These are phyloP conservation scores for Neurospora sublineolata DNA, from an alignment of 495 filamentous ascomycete species.

Conservation along the genomic window DNA sequence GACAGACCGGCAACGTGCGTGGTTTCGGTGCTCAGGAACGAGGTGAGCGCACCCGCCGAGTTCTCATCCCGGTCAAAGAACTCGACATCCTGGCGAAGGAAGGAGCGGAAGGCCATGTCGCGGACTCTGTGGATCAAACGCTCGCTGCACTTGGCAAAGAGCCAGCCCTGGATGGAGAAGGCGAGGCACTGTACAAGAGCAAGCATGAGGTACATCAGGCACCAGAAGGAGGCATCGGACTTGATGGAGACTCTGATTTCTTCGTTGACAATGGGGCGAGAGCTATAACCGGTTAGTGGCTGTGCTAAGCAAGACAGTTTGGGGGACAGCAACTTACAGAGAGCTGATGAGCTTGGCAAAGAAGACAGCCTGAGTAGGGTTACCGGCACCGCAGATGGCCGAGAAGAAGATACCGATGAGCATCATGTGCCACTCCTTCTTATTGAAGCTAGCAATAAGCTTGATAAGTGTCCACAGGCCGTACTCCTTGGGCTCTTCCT, in stretches of 20 bases:
- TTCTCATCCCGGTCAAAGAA: constrained; percentile 82
- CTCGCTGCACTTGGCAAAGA: constrained; percentile 70
- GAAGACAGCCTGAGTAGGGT: constrained; percentile 81
- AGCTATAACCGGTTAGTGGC: constrained; percentile 17
- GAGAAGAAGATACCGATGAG: constrained; percentile 63
- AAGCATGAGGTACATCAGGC: constrained; percentile 89
- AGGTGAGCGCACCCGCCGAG: constrained; percentile 70
- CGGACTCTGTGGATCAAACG: constrained; percentile 72
- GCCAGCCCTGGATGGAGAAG: constrained; percentile 53
- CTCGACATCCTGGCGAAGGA: constrained; percentile 81
- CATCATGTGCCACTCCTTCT: constrained; percentile 60
- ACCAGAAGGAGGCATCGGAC: constrained; percentile 75
- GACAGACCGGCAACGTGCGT: constrained; percentile 76
- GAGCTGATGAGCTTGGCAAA: constrained; percentile 75
- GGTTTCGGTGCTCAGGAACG: constrained; percentile 76
- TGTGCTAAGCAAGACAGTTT: background rate
- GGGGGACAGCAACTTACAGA: constrained; percentile 21
- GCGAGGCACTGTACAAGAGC: constrained; percentile 65
- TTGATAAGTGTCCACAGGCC: constrained; percentile 72
- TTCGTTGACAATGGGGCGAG: constrained; percentile 22
- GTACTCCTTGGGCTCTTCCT: constrained; percentile 46
- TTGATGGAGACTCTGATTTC: constrained; percentile 35
- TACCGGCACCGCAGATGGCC: constrained; percentile 69
- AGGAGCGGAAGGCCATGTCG: constrained; percentile 67
- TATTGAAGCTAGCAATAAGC: constrained; percentile 75